phyloP scores from a whole-genome alignment of 1,284 basidiomycete species.

The Ustilago sp. region DNA sequence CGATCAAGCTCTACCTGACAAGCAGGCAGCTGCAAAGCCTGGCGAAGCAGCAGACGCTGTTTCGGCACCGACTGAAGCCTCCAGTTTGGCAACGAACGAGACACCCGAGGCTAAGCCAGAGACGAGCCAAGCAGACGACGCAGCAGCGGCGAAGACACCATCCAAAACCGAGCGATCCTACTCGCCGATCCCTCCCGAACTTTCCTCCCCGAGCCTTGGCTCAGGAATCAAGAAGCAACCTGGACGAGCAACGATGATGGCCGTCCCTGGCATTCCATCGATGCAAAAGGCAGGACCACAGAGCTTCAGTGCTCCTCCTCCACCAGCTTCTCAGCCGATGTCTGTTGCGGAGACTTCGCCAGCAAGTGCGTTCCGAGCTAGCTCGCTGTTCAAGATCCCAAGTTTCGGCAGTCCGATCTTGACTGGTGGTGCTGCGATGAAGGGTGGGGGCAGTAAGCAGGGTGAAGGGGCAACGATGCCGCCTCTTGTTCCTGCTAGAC shows the following conservation, averaged over 20 bases:
- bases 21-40: not conserved
- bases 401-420: slow-evolving; percentile 36
- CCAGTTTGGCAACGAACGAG: not conserved
- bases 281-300: slow-evolving; percentile 57
- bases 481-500: slow-evolving; percentile 16
- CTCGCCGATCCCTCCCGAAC: slow-evolving; percentile 1
- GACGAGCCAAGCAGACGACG: not conserved
- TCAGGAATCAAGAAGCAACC: slow-evolving; percentile 59
- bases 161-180: slow-evolving; percentile 13
- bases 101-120: not conserved
- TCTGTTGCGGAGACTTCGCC: slow-evolving; percentile 28
- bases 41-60: not conserved
- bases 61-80: not conserved
- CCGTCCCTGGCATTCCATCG: slow-evolving; percentile 60
- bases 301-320: slow-evolving; percentile 55
- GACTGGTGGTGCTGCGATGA: slow-evolving; percentile 2
- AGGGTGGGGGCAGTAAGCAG: not conserved
- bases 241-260: slow-evolving; percentile 61
- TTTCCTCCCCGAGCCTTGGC: slow-evolving; percentile 21
- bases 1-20: not conserved
- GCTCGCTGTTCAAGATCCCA: slow-evolving; percentile 50
- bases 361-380: slow-evolving; percentile 26
- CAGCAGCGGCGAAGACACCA: slow-evolving; percentile 4
- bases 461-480: not conserved
- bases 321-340: slow-evolving; percentile 9